Conservation (phyloP, 2,329 filamentous ascomycete genomes). For the Talaromyces sp. region DNA sequence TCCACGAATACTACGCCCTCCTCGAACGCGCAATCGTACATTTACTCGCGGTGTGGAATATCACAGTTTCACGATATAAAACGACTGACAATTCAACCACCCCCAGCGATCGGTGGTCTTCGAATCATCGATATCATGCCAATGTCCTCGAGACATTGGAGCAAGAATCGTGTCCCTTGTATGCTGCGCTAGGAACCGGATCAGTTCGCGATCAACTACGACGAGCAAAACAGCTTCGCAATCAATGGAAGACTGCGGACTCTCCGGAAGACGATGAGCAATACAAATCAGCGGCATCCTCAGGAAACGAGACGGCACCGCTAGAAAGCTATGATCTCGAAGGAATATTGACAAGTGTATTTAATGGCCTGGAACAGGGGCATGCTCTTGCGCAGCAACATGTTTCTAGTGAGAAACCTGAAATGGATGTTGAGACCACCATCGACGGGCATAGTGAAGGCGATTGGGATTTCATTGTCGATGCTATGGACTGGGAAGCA, state of each 20-base stretch:
- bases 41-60: conserved; percentile 61
- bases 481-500: conserved; percentile 59
- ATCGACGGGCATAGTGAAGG: conserved; percentile 31
- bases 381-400: conserved; percentile 52
- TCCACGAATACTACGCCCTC: conserved; percentile 71
- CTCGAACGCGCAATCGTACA: conserved; percentile 68
- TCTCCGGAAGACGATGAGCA: conserved; percentile 12
- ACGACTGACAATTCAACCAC: conserved; percentile 18
- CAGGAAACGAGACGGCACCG: not conserved
- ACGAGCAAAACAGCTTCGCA: conserved; percentile 15
- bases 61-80: conserved; percentile 45
- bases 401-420: conserved; percentile 31
- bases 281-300: not conserved
- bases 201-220: conserved; percentile 56
- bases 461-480: conserved; percentile 57
- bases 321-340: conserved; percentile 62
- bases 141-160: conserved; percentile 65
- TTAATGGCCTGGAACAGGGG: conserved; percentile 58
- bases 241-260: conserved; percentile 17
- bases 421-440: conserved; percentile 12
- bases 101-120: conserved; percentile 10
- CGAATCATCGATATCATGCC: conserved; percentile 62
- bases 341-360: conserved; percentile 56
- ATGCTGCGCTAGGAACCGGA: conserved; percentile 53
- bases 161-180: conserved; percentile 55